These are phyloP conservation scores for Carex kokanica DNA, from an alignment of 176 grass and related monocot genomes.

Conservation along the genomic window DNA sequence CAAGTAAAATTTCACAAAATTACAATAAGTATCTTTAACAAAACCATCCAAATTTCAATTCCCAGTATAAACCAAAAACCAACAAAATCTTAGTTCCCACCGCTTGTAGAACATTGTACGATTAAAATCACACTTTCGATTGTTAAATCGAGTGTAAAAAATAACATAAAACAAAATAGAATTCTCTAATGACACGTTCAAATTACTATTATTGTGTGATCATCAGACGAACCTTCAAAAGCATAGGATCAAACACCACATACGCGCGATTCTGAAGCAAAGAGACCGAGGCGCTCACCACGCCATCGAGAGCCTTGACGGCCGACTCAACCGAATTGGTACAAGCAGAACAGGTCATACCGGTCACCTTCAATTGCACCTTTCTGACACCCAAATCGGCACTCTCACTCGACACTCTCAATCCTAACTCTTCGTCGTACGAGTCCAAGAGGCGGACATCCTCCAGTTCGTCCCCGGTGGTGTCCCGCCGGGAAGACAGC, in stretches of 20 bases:
- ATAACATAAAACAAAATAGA: not conserved
- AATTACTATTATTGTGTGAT: slow-evolving; percentile 4
- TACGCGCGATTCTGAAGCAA: slow-evolving; percentile 80
- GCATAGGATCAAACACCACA: slow-evolving; percentile 80
- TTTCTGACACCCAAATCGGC: slow-evolving; percentile 44
- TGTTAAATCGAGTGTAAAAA: not conserved
- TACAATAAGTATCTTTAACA: not conserved
- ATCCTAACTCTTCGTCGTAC: slow-evolving; percentile 36
- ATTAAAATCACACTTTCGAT: not conserved
- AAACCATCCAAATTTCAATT: not conserved
- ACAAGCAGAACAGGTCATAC: slow-evolving; percentile 97
- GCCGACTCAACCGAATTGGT: slow-evolving; percentile 78
- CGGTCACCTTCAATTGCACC: slow-evolving; percentile 65
- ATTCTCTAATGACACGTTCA: not conserved
- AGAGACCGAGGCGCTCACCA: slow-evolving; percentile 54
- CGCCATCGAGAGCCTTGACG: slow-evolving; percentile 43
- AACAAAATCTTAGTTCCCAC: not conserved
- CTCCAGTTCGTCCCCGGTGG: slow-evolving; percentile 56
- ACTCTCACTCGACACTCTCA: slow-evolving; percentile 15
- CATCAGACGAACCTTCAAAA: slow-evolving; percentile 54
- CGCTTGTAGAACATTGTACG: not conserved
- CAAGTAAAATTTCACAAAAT: not conserved
- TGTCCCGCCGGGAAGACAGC: slow-evolving; percentile 20
- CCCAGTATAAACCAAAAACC: not conserved
- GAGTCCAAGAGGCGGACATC: slow-evolving; percentile 72